Evolutionary conservation across 805 yeast species (phyloP).

Genomic region (Wickerhamiella musiphila): DNA sequence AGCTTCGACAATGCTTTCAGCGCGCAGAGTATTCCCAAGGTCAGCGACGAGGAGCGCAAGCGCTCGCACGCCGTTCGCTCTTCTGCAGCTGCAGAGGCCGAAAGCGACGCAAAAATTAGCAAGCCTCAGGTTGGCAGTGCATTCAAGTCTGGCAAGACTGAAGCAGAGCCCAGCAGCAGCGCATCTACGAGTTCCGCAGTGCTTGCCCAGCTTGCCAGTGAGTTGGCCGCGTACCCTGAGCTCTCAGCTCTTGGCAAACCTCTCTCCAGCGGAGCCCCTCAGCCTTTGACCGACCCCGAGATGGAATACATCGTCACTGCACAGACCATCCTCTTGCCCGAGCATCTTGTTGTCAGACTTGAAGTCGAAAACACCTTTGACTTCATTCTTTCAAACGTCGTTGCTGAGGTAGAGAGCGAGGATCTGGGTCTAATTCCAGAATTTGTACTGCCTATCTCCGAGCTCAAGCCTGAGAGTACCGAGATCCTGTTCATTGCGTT

Average conservation of each 20-base stretch:
- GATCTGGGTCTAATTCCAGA: conserved; percentile 44
- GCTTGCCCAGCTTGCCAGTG: conserved; percentile 36
- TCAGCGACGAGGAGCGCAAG: conserved; percentile 22
- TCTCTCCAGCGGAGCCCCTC: conserved; percentile 46
- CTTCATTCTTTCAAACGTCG: conserved; percentile 57
- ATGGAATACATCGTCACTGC: conserved; percentile 83
- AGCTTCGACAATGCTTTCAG: conserved; percentile 46
- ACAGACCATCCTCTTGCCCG: conserved; percentile 64
- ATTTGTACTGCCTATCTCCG: conserved; percentile 55
- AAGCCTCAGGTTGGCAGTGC: too few species aligned
- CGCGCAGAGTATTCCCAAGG: conserved; percentile 41
- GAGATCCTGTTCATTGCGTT: conserved; percentile 71
- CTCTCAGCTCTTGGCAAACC: conserved; percentile 56
- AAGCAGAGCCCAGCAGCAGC: conserved; percentile 2
- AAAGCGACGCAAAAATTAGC: neutral
- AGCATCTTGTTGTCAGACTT: conserved; percentile 62
- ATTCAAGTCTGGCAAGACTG: conserved; percentile 4
- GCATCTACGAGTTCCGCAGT: conserved; percentile 2
- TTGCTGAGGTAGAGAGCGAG: conserved; percentile 27
- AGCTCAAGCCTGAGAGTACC: conserved; percentile 48
- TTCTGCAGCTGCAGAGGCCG: conserved; percentile 1
- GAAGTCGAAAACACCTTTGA: conserved; percentile 75
- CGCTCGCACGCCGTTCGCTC: conserved; percentile 4
- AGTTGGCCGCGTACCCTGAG: conserved; percentile 54
- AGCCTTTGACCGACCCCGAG: conserved; percentile 73